Conservation (phyloP, 2,329 filamentous ascomycete genomes). For the Neonectria neomacrospora region DNA sequence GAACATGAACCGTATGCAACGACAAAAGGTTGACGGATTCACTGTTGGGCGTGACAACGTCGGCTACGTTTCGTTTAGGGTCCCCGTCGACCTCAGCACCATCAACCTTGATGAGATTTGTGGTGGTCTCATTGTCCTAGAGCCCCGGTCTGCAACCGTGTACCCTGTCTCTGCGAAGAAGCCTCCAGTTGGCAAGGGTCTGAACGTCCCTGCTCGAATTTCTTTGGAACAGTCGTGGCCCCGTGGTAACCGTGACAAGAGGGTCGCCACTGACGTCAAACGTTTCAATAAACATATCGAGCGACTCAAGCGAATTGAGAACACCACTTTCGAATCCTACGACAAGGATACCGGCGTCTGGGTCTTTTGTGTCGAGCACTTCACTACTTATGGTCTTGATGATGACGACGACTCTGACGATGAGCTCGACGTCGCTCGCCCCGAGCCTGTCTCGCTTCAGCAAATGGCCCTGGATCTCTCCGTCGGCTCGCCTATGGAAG, state of each 20-base stretch:
- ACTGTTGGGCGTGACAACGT: slow-evolving; percentile 84
- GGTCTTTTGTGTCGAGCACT: slow-evolving; percentile 95
- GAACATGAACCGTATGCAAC: slow-evolving; percentile 82
- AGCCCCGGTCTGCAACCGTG: slow-evolving; percentile 84
- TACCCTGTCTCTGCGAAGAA: slow-evolving; percentile 83
- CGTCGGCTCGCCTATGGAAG: slow-evolving; percentile 52
- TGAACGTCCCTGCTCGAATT: slow-evolving; percentile 92
- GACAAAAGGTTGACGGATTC: slow-evolving; percentile 78
- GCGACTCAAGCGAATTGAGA: slow-evolving; percentile 79
- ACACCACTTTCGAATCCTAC: slow-evolving; percentile 87
- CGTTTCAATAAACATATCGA: slow-evolving; percentile 84
- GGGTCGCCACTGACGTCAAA: slow-evolving; percentile 64
- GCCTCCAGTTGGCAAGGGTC: slow-evolving; percentile 83
- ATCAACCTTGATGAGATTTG: slow-evolving; percentile 85
- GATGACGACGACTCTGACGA: slow-evolving; percentile 77
- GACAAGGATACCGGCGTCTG: slow-evolving; percentile 83
- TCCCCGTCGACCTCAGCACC: slow-evolving; percentile 82
- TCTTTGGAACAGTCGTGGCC: slow-evolving; percentile 95
- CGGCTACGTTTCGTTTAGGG: slow-evolving; percentile 84
- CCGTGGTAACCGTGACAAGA: slow-evolving; percentile 69
- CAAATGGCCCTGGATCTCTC: slow-evolving; percentile 37
- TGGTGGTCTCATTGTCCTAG: slow-evolving; percentile 79
- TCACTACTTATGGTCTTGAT: slow-evolving; percentile 92
- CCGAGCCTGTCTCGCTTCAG: slow-evolving; percentile 36
- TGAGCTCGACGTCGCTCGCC: slow-evolving; percentile 50